These are phyloP conservation scores for Carex cristatella DNA, from an alignment of 176 grass and related monocot genomes.

Conservation along the genomic window DNA sequence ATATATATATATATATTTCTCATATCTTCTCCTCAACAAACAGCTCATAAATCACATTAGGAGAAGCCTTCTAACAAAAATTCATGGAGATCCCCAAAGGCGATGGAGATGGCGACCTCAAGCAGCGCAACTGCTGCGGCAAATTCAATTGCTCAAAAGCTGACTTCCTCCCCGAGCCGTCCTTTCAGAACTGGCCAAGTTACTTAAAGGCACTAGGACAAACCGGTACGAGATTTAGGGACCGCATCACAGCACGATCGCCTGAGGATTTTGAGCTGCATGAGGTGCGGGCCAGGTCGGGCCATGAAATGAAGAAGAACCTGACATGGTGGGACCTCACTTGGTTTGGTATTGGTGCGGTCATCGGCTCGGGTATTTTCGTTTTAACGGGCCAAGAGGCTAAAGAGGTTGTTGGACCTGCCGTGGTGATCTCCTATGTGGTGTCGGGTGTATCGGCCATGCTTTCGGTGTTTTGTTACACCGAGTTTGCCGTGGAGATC, in stretches of 20 bases:
- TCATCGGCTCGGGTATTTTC: slow-evolving; percentile 76
- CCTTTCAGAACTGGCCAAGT: slow-evolving; percentile 59
- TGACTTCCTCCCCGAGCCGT: slow-evolving; percentile 65
- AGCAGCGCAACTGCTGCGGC: slow-evolving; percentile 22
- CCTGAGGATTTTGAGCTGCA: slow-evolving; percentile 45
- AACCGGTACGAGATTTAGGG: slow-evolving; percentile 41
- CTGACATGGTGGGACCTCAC: slow-evolving; percentile 79
- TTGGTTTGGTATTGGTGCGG: slow-evolving; percentile 79
- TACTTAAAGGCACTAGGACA: slow-evolving; percentile 49
- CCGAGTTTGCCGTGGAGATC: slow-evolving; percentile 94
- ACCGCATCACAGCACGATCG: slow-evolving; percentile 48
- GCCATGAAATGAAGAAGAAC: slow-evolving; percentile 53
- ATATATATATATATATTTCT: too few relatives aligned
- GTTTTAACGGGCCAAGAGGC: slow-evolving; percentile 76
- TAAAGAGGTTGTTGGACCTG: slow-evolving; percentile 46
- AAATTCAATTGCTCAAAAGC: slow-evolving; percentile 34
- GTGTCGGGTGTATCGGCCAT: slow-evolving; percentile 87
- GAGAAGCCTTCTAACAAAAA: not conserved
- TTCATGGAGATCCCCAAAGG: not conserved
- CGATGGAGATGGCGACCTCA: slow-evolving; percentile 12
- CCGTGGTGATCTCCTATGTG: slow-evolving; percentile 77
- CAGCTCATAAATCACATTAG: not conserved
- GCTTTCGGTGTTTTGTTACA: slow-evolving; percentile 96
- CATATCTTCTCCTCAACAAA: not conserved
- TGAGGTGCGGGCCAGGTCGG: slow-evolving; percentile 49